A percentile compares a stretch with the other conserved stretches of the same genome.
Conservation (phyloP, 495 filamentous ascomycete genomes). For the Hyaloscypha bicolor region DNA sequence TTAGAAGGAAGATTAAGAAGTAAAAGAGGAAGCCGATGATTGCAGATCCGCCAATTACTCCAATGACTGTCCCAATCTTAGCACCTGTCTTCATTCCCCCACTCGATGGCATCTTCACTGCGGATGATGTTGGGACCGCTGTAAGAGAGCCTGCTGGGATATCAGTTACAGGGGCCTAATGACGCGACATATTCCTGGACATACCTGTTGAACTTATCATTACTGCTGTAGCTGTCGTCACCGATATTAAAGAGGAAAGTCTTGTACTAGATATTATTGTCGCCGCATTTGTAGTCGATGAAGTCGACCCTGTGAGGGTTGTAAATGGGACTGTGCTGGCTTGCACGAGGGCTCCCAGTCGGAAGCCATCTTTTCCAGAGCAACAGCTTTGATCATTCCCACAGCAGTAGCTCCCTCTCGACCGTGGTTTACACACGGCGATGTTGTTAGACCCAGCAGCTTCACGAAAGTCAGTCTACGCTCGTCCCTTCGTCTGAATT, state of each 20-base stretch:
- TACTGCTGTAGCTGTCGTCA: not conserved
- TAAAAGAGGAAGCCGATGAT: constrained; percentile 3
- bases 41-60: not conserved
- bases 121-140: not conserved
- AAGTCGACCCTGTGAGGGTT: not conserved
- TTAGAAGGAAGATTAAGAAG: not conserved
- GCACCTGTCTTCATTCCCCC: not conserved
- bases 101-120: not conserved
- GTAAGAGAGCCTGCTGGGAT: not conserved
- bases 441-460: not conserved
- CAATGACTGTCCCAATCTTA: constrained; percentile 5
- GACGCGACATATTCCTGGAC: not conserved
- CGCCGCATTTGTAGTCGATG: not conserved
- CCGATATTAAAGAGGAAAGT: not conserved
- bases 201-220: not conserved
- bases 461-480: not conserved
- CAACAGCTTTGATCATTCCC: not conserved
- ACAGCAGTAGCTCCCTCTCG: constrained; percentile 1
- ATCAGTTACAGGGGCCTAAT: not conserved
- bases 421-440: not conserved
- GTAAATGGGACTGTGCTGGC: not conserved
- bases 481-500: not conserved
- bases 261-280: not conserved
- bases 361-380: not conserved
- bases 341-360: not conserved